phyloP scores from a whole-genome alignment of 1,284 basidiomycete species.

The Ceratobasidium sp. region DNA sequence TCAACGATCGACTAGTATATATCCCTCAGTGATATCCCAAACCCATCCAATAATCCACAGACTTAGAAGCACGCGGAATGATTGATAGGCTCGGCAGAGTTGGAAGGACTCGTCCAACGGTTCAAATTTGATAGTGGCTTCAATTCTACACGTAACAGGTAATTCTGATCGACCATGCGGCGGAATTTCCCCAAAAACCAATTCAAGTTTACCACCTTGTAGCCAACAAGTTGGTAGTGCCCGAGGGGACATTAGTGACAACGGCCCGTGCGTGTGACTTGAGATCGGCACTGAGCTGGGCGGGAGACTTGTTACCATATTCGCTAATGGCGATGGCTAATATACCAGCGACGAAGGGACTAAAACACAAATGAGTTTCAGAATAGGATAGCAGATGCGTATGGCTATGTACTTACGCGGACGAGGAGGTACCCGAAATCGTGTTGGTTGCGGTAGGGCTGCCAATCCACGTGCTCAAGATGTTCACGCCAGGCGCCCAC shows the following conservation, averaged over 20 bases:
- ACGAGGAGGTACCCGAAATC: constrained; percentile 81
- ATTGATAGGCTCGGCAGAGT: too few relatives aligned
- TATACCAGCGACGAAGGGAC: constrained; percentile 48
- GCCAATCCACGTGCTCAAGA: constrained; percentile 82
- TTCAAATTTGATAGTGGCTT: too few relatives aligned
- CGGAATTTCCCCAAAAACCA: background rate
- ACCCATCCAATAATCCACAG: too few relatives aligned
- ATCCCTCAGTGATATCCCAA: too few relatives aligned
- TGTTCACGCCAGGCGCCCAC: constrained; percentile 72
- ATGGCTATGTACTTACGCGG: constrained; percentile 51
- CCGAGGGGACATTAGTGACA: constrained; percentile 16
- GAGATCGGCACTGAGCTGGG: constrained; percentile 2
- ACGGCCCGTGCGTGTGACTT: constrained; percentile 37
- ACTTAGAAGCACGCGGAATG: too few relatives aligned
- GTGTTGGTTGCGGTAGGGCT: constrained; percentile 71
- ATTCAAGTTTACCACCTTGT: constrained; percentile 10
- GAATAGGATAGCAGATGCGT: too few relatives aligned
- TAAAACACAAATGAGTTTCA: background rate
- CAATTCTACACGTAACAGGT: too few relatives aligned
- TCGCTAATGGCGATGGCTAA: constrained; percentile 37
- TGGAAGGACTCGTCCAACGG: too few relatives aligned
- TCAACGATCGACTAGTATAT: too few relatives aligned
- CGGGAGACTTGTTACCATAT: constrained; percentile 39
- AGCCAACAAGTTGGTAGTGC: constrained; percentile 30
- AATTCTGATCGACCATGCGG: too few relatives aligned